Conservation (phyloP, 164 flowering plant species). For the Magnolia sinica region DNA sequence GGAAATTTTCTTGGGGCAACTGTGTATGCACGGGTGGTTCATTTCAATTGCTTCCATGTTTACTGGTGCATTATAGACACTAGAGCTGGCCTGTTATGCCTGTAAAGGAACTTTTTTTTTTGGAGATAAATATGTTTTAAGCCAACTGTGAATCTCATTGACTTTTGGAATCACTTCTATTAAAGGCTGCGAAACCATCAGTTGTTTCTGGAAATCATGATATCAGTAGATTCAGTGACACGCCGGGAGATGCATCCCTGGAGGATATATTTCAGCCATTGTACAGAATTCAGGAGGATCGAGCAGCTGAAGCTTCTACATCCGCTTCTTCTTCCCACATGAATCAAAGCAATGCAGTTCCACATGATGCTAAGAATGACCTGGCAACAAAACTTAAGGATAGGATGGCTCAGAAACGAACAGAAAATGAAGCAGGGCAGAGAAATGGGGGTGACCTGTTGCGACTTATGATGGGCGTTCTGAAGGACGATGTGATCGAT, state of each 20-base stretch:
- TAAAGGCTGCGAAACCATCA: constrained; percentile 54
- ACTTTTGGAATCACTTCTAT: constrained; percentile 15
- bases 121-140: neutral
- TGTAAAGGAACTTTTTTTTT: neutral
- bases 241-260: constrained; percentile 93
- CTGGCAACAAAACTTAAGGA: constrained; percentile 83
- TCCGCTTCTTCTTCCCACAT: constrained; percentile 63
- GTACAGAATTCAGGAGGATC: constrained; percentile 50
- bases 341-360: constrained; percentile 31
- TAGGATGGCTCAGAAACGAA: constrained; percentile 81
- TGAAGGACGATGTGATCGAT: constrained; percentile 78
- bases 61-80: too few species aligned
- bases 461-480: constrained; percentile 76
- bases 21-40: too few species aligned
- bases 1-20: too few species aligned
- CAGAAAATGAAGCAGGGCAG: constrained; percentile 70
- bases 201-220: constrained; percentile 47
- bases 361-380: constrained; percentile 54
- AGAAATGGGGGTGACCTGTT: constrained; percentile 71
- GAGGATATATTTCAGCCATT: constrained; percentile 91
- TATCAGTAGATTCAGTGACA: constrained; percentile 88
- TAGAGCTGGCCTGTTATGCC: neutral
- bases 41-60: too few species aligned
- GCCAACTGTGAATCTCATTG: constrained; percentile 8
- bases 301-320: constrained; percentile 63